phyloP scores from a whole-genome alignment of 176 grass and related monocot species.

The Juncus inflexus region DNA sequence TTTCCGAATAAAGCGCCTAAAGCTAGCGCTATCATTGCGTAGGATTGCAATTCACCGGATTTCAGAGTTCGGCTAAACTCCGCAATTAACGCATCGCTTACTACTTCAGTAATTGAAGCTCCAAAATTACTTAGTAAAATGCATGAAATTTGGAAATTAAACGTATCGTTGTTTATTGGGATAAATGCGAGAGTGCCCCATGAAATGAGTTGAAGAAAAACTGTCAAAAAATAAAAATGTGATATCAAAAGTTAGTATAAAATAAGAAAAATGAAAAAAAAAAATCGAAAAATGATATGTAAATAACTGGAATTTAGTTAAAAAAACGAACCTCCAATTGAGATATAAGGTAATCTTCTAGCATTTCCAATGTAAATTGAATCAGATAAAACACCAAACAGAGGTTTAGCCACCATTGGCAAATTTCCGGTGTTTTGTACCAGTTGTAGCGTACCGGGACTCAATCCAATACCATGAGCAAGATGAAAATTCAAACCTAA shows the following conservation, averaged over 20 bases:
- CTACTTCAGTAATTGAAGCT: conserved; percentile 80
- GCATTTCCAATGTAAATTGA: conserved; percentile 45
- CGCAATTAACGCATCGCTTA: conserved; percentile 67
- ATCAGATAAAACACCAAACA: conserved; percentile 77
- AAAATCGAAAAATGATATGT: background rate
- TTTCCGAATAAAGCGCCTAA: conserved; percentile 71
- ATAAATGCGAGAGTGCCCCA: conserved; percentile 70
- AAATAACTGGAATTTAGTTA: too few relatives aligned
- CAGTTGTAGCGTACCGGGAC: conserved; percentile 53
- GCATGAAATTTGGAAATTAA: conserved; percentile 68
- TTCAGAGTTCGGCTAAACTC: conserved; percentile 65
- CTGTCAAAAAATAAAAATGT: conserved; percentile 33
- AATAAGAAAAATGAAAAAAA: too few relatives aligned
- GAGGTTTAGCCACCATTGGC: conserved; percentile 75
- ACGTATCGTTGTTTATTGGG: conserved; percentile 39
- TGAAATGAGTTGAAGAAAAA: conserved; percentile 62
- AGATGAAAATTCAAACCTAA: conserved; percentile 86
- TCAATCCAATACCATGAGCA: conserved; percentile 41
- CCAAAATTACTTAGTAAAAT: conserved; percentile 78
- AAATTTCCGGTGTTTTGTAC: conserved; percentile 59
- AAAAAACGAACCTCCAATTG: conserved; percentile 45
- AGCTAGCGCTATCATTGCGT: conserved; percentile 68
- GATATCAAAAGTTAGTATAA: background rate
- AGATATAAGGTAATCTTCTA: conserved; percentile 63
- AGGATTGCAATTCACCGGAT: conserved; percentile 66